phyloP scores from a whole-genome alignment of 1,284 basidiomycete species.

The Apiotrichum siamense region DNA sequence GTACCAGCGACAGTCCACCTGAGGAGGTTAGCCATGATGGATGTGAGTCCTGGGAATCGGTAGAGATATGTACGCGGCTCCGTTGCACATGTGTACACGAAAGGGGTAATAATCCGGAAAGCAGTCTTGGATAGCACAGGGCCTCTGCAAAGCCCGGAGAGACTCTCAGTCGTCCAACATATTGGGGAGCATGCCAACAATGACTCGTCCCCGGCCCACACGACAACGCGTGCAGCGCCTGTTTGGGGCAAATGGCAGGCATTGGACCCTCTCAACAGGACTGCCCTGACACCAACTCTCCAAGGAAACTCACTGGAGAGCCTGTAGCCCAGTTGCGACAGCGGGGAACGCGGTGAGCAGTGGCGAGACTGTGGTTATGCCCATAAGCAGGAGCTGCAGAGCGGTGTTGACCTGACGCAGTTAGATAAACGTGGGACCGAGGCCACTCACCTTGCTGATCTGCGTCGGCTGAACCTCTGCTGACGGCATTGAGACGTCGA shows the following conservation, averaged over 20 bases:
- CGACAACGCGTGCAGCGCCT: too few species aligned
- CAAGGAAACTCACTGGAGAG: slow-evolving; percentile 55
- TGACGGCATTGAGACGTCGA: slow-evolving; percentile 89
- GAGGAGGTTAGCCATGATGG: background rate
- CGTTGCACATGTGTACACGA: too few species aligned
- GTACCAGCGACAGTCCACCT: slow-evolving; percentile 82
- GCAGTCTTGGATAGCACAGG: too few species aligned
- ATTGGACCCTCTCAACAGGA: background rate
- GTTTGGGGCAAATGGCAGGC: too few species aligned
- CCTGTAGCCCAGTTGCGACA: slow-evolving; percentile 55
- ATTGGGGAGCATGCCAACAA: too few species aligned
- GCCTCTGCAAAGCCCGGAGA: too few species aligned
- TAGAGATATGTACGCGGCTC: background rate
- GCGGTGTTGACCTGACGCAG: slow-evolving; percentile 77
- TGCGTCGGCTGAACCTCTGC: slow-evolving; percentile 85
- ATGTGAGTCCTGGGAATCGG: background rate
- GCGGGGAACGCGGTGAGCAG: slow-evolving; percentile 58
- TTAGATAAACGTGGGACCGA: slow-evolving; percentile 3
- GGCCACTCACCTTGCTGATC: slow-evolving; percentile 69
- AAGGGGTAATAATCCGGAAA: background rate
- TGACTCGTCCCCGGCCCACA: too few species aligned
- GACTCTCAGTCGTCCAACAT: too few species aligned
- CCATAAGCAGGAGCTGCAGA: slow-evolving; percentile 85
- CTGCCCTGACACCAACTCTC: background rate
- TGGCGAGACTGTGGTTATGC: slow-evolving; percentile 74